Percentiles rank a stretch among this genome's conserved stretches.
phyloP scores from a whole-genome alignment of 805 yeast species.

The Pichia sporocuriosa region DNA sequence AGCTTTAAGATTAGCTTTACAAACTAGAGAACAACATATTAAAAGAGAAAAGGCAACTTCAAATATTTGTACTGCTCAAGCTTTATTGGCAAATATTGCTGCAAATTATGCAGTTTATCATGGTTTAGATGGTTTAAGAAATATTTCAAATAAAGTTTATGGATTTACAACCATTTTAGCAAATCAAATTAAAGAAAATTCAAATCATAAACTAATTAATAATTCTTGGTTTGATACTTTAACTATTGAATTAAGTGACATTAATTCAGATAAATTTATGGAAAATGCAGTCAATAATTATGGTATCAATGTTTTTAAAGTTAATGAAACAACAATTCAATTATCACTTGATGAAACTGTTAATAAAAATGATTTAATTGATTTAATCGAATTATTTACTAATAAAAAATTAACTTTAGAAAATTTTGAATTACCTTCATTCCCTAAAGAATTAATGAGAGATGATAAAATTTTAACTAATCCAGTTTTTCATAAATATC shows the following conservation, averaged over 20 bases:
- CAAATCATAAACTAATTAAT: slow-evolving; percentile 48
- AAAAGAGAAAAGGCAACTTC: slow-evolving; percentile 97
- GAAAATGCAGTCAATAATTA: slow-evolving; percentile 48
- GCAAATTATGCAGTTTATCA: slow-evolving; percentile 96
- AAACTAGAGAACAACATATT: slow-evolving; percentile 97
- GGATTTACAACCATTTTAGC: slow-evolving; percentile 73
- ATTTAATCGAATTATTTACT: slow-evolving; percentile 57
- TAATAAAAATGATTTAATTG: slow-evolving; percentile 49
- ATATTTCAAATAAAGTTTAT: slow-evolving; percentile 71
- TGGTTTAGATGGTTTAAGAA: slow-evolving; percentile 79
- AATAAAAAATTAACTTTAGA: slow-evolving; percentile 16
- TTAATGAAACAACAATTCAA: slow-evolving; percentile 53
- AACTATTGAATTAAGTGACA: slow-evolving; percentile 49
- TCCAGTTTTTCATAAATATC: slow-evolving; percentile 79
- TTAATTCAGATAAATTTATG: slow-evolving; percentile 50
- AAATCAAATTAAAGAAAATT: slow-evolving; percentile 35
- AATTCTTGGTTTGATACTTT: slow-evolving; percentile 69
- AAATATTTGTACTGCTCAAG: slow-evolving; percentile 97
- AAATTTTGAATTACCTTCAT: slow-evolving; percentile 36
- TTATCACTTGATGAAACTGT: slow-evolving; percentile 91
- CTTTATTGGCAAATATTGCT: slow-evolving; percentile 88
- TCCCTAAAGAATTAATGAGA: slow-evolving; percentile 46
- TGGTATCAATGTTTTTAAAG: slow-evolving; percentile 73
- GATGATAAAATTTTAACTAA: slow-evolving; percentile 57
- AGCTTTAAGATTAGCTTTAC: slow-evolving; percentile 90